Evolutionary conservation across 768 basidiomycete genomes (phyloP), one percentile per base, ranked within the genome.

Genomic region (Suillus subluteus): DNA sequence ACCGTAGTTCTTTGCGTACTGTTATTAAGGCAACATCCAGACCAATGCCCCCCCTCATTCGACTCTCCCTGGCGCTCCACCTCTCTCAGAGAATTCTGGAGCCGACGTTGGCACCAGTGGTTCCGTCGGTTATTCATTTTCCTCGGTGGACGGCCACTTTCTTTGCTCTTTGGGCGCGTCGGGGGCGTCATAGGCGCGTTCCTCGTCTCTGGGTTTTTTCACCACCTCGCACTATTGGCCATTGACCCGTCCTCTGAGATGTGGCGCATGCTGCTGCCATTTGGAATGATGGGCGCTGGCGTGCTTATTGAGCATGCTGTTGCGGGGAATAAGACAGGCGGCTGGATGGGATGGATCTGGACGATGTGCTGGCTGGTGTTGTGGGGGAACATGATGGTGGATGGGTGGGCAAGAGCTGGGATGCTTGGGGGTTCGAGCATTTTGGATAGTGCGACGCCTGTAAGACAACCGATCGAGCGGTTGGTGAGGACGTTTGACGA

Each of bases 141-240:
- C 15, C 35, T 78, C 7, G 82, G 81, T 15, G 72, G 72, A 3
- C 64, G 64, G 15, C 78, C 77, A 2, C 58, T 76, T 23, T 73
- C 72, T 26, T 66, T 74, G 38, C 48, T 88, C 13, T 70, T 84
- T 21, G 88, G 89, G 3, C 82, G 83, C 12, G 63, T 72, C 0
- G 87, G 85, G 2, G 78, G 75, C 1, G 76, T 90, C 2, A 48
- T 91, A 2, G 88, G 88, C 11, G 81, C 82, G 6, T 91, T 91
- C 72, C 66, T 85, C 1, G 72, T 83, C 5, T 91, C 90, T 0
- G 88, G 80, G 2, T 43, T 88, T 11, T 72, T 89, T 15, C 91
- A 91, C 67, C 79, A 86, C 64, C 55, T 83, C 6, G 82, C 82
- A 6, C 55, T 86, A 58, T 85, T 84, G 81, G 81, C 83, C 0